Conservation (phyloP, 768 basidiomycete species). For the Rhodotorula babjevae region DNA sequence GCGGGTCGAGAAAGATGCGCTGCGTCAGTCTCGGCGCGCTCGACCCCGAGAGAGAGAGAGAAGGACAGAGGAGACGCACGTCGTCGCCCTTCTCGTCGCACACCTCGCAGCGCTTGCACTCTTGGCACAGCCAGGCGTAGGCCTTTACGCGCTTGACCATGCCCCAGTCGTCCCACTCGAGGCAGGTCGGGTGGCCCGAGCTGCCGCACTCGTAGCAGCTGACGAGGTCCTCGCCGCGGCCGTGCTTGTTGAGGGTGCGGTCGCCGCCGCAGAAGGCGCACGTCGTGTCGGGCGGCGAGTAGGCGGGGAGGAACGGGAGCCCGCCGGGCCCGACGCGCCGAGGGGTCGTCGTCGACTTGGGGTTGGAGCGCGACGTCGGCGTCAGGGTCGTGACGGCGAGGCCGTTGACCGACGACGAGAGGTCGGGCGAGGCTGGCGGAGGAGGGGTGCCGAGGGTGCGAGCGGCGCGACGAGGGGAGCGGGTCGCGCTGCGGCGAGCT, state of each 20-base stretch:
- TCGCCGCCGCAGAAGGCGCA: slow-evolving; percentile 77
- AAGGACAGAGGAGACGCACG: slow-evolving; percentile 54
- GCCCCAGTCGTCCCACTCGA: slow-evolving; percentile 56
- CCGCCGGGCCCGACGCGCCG: slow-evolving; percentile 30
- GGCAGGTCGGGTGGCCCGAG: slow-evolving; percentile 84
- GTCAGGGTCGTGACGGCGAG: slow-evolving; percentile 1
- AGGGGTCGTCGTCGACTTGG: slow-evolving; percentile 8
- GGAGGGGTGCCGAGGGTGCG: neutral
- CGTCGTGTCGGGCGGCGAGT: slow-evolving; percentile 54
- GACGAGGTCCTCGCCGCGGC: slow-evolving; percentile 63
- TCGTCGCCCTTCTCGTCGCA: slow-evolving; percentile 81
- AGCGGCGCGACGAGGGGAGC: neutral
- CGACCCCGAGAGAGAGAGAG: neutral
- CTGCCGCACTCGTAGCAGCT: slow-evolving; percentile 77
- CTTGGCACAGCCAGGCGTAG: slow-evolving; percentile 81
- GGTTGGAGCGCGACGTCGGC: slow-evolving; percentile 21
- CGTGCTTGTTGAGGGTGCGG: slow-evolving; percentile 57
- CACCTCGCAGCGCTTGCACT: slow-evolving; percentile 87
- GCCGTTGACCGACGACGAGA: neutral
- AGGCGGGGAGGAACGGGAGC: slow-evolving; percentile 38
- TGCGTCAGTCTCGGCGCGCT: neutral
- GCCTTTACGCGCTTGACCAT: slow-evolving; percentile 58
- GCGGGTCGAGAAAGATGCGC: neutral
- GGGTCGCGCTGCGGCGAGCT: neutral
- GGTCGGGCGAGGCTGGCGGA: neutral